Percentiles rank a stretch among this genome's conserved stretches.
Conservation (phyloP, 2,329 filamentous ascomycete species). For the Pseudogymnoascus sp. region DNA sequence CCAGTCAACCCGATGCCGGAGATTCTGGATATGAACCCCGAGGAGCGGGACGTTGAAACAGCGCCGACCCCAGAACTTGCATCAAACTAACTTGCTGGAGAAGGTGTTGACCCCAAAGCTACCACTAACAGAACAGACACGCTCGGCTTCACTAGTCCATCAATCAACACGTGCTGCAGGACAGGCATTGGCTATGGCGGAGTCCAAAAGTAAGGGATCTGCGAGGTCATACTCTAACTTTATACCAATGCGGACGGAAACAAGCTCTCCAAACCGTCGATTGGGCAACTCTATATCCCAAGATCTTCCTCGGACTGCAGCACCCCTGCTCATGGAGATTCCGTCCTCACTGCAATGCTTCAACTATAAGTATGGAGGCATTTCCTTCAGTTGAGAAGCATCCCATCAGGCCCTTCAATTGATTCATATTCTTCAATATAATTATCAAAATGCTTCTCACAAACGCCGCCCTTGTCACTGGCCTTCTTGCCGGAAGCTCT, state of each 20-base stretch:
- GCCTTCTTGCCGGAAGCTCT: not conserved
- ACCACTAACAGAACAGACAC: not conserved
- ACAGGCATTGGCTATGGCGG: not conserved
- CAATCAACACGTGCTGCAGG: not conserved
- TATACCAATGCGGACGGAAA: not conserved
- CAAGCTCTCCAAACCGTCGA: not conserved
- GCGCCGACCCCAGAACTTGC: not conserved
- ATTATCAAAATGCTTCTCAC: conserved; percentile 3
- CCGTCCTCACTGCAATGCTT: not conserved
- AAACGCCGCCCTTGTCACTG: not conserved
- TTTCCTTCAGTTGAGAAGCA: not conserved
- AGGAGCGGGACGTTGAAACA: not conserved
- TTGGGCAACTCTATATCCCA: not conserved
- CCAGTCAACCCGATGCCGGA: not conserved
- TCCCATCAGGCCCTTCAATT: not conserved
- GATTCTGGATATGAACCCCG: not conserved
- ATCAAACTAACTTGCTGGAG: conserved; percentile 7
- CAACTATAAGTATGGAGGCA: not conserved
- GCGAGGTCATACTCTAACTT: not conserved
- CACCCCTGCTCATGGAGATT: not conserved
- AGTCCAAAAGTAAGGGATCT: not conserved
- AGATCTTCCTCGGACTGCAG: not conserved
- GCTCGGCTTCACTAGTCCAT: not conserved
- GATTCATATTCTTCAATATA: conserved; percentile 4
- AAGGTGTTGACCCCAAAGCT: not conserved